phyloP scores from a whole-genome alignment of 805 yeast genomes.

The Ogataea polymorpha region DNA sequence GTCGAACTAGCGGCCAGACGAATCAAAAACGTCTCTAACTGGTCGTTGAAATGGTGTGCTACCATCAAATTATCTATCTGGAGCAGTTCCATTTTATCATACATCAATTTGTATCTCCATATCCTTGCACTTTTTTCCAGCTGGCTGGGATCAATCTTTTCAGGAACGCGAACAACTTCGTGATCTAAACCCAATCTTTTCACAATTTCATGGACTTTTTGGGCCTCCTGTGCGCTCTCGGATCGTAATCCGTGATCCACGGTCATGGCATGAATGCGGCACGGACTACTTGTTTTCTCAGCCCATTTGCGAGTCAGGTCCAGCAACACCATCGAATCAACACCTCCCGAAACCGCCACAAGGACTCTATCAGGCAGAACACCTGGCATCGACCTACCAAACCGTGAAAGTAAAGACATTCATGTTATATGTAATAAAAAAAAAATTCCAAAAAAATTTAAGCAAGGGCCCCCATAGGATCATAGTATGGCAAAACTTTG shows the following conservation, averaged over 20 bases:
- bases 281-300: slow-evolving; percentile 12
- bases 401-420: slow-evolving; percentile 1
- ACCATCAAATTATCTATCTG: slow-evolving; percentile 41
- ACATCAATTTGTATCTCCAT: slow-evolving; percentile 47
- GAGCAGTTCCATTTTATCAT: slow-evolving; percentile 36
- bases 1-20: slow-evolving; percentile 46
- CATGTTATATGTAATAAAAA: slow-evolving; percentile 5
- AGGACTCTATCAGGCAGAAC: not conserved
- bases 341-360: slow-evolving; percentile 77
- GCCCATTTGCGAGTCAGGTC: slow-evolving; percentile 39
- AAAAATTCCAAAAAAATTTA: slow-evolving; percentile 4
- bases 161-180: slow-evolving; percentile 18
- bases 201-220: slow-evolving; percentile 26
- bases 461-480: slow-evolving; percentile 78
- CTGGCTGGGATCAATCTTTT: slow-evolving; percentile 13
- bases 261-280: slow-evolving; percentile 51
- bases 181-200: slow-evolving; percentile 27
- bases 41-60: slow-evolving; percentile 74
- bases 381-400: not conserved
- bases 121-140: slow-evolving; percentile 58
- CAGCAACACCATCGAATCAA: slow-evolving; percentile 72
- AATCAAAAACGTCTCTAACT: slow-evolving; percentile 63
- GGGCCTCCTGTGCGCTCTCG: slow-evolving; percentile 50
- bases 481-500: slow-evolving; percentile 62
- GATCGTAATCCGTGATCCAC: slow-evolving; percentile 60